Percentiles rank a stretch among this genome's conserved stretches.
phyloP scores from a whole-genome alignment of 148 eudicot genomes.

The Persicaria tinctoria region DNA sequence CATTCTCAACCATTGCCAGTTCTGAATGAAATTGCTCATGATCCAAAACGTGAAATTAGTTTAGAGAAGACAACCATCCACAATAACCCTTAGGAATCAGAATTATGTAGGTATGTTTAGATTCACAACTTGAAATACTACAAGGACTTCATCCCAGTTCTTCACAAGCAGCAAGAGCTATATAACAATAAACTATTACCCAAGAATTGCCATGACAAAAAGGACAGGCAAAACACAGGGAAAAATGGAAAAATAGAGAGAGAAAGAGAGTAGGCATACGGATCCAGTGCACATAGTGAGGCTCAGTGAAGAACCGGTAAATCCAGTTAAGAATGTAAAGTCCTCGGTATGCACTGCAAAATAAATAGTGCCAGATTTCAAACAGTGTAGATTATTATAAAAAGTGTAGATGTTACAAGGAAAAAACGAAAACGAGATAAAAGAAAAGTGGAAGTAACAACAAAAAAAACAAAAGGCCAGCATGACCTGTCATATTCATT shows the following conservation, averaged over 20 bases:
- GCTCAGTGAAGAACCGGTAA: conserved; percentile 93
- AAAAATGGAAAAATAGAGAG: conserved; percentile 3
- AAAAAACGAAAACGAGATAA: neutral
- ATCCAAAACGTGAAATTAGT: neutral
- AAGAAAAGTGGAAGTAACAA: neutral
- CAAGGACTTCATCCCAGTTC: neutral
- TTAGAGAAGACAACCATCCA: neutral
- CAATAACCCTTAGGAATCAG: neutral
- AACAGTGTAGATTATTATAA: neutral
- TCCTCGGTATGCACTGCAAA: conserved; percentile 81
- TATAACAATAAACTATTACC: neutral
- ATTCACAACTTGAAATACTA: neutral
- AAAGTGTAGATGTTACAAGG: neutral
- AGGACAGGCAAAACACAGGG: neutral
- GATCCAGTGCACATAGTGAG: conserved; percentile 92
- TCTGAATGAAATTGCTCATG: neutral
- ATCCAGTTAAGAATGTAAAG: conserved; percentile 91
- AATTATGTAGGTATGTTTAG: neutral
- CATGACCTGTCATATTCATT: neutral
- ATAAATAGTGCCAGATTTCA: conserved; percentile 1
- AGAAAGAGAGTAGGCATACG: conserved; percentile 42
- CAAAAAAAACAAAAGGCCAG: neutral
- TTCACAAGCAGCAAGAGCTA: neutral
- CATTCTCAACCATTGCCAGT: conserved; percentile 7
- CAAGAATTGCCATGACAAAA: neutral